Conservation (phyloP, 306 rosid species). For the Sophora flavescens region DNA sequence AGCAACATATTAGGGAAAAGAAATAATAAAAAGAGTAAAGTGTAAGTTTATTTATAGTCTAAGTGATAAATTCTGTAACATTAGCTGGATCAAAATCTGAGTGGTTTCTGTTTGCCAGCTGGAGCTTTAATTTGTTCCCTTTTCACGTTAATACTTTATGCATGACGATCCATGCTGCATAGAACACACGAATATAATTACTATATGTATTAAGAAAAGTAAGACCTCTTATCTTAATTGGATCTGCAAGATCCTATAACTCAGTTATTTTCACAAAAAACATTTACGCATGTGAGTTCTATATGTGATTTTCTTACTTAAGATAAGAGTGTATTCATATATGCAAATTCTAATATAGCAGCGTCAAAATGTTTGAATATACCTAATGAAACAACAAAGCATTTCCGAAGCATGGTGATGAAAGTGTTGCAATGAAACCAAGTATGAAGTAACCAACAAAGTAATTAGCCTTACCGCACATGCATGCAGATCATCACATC, state of each 20-base stretch:
- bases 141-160: neutral
- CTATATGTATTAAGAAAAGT: neutral
- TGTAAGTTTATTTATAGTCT: no score
- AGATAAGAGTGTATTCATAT: neutral
- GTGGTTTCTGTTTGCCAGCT: neutral
- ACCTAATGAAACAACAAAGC: neutral
- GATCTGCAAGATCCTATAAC: neutral
- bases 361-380: neutral
- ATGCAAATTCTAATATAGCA: neutral
- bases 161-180: slow-evolving; percentile 44
- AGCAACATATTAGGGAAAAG: no score
- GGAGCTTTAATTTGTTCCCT: neutral
- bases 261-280: neutral
- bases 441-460: slow-evolving; percentile 9
- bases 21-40: no score
- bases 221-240: neutral
- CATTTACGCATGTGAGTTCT: neutral
- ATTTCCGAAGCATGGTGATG: neutral
- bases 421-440: neutral
- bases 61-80: no score
- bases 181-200: slow-evolving; percentile 9
- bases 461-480: slow-evolving; percentile 43
- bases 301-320: neutral
- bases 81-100: neutral
- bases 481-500: slow-evolving; percentile 48